These are phyloP conservation scores for Zygotorulaspora danielsina DNA, from an alignment of 805 yeast genomes.

Conservation along the genomic window DNA sequence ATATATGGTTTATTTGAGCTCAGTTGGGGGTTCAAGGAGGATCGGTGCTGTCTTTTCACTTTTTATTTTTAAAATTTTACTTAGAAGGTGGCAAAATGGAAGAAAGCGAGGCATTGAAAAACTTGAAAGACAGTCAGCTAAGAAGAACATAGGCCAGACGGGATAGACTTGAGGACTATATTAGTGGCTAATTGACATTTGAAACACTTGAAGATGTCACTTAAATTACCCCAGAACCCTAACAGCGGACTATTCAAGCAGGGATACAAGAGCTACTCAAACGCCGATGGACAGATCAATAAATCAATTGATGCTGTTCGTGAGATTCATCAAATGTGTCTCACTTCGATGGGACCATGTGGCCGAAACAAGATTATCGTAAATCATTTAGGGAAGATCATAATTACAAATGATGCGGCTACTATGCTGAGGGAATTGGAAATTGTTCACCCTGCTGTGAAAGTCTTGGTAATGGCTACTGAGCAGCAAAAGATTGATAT, in stretches of 20 bases:
- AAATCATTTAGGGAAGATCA: slow-evolving; percentile 77
- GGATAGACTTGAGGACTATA: no score
- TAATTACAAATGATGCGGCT: slow-evolving; percentile 96
- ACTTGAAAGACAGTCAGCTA: slow-evolving; percentile 1
- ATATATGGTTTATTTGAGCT: no score
- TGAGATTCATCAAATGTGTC: slow-evolving; percentile 85
- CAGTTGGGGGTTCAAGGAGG: no score
- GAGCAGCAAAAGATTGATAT: slow-evolving; percentile 95
- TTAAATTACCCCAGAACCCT: slow-evolving; percentile 89
- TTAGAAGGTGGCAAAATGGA: slow-evolving; percentile 14
- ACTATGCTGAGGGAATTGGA: slow-evolving; percentile 92
- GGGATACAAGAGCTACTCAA: slow-evolving; percentile 82
- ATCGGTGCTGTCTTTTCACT: neutral
- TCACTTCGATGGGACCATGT: slow-evolving; percentile 95
- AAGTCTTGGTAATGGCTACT: slow-evolving; percentile 90
- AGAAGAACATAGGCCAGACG: slow-evolving; percentile 3
- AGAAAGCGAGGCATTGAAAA: slow-evolving; percentile 1
- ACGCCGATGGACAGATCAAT: slow-evolving; percentile 90
- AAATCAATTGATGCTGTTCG: slow-evolving; percentile 92
- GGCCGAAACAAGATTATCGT: slow-evolving; percentile 96
- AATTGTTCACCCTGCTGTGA: slow-evolving; percentile 96
- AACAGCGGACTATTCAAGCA: slow-evolving; percentile 91
- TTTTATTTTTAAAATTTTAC: slow-evolving; percentile 5
- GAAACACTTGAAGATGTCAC: slow-evolving; percentile 62
- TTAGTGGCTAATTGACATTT: no score